Percentiles rank a stretch among this genome's conserved stretches.
phyloP scores from a whole-genome alignment of 2,329 filamentous ascomycete species.

The Ramichloridium luteum region DNA sequence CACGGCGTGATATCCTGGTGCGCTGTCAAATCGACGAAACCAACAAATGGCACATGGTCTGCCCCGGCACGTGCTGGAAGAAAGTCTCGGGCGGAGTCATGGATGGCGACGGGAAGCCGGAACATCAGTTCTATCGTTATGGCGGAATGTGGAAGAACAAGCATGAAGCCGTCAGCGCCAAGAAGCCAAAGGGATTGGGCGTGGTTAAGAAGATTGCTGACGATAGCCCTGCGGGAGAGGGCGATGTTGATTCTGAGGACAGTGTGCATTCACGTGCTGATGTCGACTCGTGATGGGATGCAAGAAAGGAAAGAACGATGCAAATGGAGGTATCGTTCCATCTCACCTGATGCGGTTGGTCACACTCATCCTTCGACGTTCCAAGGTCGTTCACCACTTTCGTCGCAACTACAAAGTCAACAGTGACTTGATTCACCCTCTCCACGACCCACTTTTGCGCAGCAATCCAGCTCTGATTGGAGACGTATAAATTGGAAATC shows the following conservation, averaged over 20 bases:
- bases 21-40: slow-evolving; percentile 33
- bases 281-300: too few species aligned
- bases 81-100: slow-evolving; percentile 32
- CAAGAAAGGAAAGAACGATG: neutral
- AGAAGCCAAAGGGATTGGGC: slow-evolving; percentile 25
- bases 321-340: neutral
- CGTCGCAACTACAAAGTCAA: neutral
- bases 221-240: too few species aligned
- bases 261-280: too few species aligned
- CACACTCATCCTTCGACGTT: neutral
- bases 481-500: neutral
- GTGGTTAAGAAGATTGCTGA: too few species aligned
- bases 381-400: neutral
- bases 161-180: slow-evolving; percentile 29
- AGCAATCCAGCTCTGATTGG: neutral
- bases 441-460: neutral
- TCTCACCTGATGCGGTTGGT: neutral
- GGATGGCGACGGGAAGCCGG: slow-evolving; percentile 26
- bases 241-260: too few species aligned
- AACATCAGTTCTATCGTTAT: slow-evolving; percentile 27
- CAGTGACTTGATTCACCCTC: neutral
- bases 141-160: slow-evolving; percentile 35
- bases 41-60: slow-evolving; percentile 33
- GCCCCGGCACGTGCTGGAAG: slow-evolving; percentile 32
- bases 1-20: slow-evolving; percentile 28